A percentile compares a stretch with the other conserved stretches of the same genome.
Evolutionary conservation across 345 rosid genomes (phyloP).

Genomic region (Eucalyptus marginata): DNA sequence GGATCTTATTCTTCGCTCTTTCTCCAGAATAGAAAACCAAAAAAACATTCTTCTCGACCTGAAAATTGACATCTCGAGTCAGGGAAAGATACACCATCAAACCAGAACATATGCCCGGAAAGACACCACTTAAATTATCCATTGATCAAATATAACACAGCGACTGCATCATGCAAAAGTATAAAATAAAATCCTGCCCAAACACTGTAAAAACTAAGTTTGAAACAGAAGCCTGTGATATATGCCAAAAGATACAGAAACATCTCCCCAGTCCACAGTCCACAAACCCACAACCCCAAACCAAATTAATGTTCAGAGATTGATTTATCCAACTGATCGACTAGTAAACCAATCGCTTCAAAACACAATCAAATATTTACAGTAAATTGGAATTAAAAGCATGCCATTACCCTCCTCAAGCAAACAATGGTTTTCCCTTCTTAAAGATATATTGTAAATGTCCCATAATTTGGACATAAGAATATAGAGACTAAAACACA

Average conservation of each 20-base stretch:
- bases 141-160: not conserved
- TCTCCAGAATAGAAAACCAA: constrained; percentile 87
- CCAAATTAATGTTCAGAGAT: not conserved
- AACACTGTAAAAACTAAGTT: not conserved
- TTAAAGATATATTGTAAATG: not conserved
- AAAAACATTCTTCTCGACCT: constrained; percentile 92
- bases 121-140: not conserved
- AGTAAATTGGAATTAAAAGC: not conserved
- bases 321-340: not conserved
- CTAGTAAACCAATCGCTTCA: not conserved
- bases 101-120: not conserved
- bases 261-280: not conserved
- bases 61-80: constrained; percentile 15
- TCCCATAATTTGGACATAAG: not conserved
- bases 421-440: not conserved
- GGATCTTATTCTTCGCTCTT: constrained; percentile 76
- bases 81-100: not conserved
- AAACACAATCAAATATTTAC: not conserved
- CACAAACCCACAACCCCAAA: not conserved
- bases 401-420: not conserved
- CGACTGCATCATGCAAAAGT: not conserved
- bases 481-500: not conserved
- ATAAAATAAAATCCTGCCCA: not conserved
- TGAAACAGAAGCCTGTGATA: not conserved
- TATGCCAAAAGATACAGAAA: not conserved